A percentile compares a stretch with the other conserved stretches of the same genome.
Evolutionary conservation across 768 basidiomycete species (phyloP).

Genomic region (Leucogyrophana mollusca): DNA sequence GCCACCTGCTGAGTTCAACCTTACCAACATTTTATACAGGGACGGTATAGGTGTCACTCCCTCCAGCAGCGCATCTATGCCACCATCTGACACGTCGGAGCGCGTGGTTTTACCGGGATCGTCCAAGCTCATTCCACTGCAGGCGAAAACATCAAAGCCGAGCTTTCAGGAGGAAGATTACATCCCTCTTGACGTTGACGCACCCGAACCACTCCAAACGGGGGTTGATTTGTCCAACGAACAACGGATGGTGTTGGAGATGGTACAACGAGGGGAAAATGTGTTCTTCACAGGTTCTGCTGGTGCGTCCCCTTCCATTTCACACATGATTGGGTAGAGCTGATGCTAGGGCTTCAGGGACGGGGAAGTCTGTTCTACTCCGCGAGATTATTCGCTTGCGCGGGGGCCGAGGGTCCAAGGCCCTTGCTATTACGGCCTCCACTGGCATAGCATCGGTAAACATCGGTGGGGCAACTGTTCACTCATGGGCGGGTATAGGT

Average conservation of each 20-base stretch:
- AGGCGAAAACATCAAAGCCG: background rate
- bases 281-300: conserved; percentile 90
- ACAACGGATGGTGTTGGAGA: conserved; percentile 46
- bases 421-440: conserved; percentile 76
- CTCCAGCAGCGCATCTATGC: background rate
- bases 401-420: conserved; percentile 31
- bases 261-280: conserved; percentile 58
- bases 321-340: background rate
- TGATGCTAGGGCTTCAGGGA: conserved; percentile 40
- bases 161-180: background rate
- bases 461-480: conserved; percentile 79
- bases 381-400: conserved; percentile 65
- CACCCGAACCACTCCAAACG: conserved; percentile 2
- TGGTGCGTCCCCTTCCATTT: conserved; percentile 38
- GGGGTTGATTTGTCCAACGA: conserved; percentile 47
- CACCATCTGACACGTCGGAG: background rate
- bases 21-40: too few species aligned
- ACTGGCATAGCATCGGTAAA: conserved; percentile 81
- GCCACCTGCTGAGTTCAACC: background rate
- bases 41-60: background rate
- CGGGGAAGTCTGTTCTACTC: conserved; percentile 82
- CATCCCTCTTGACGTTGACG: background rate
- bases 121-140: background rate
- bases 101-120: background rate
- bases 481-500: conserved; percentile 82